A percentile compares a stretch with the other conserved stretches of the same genome.
These are phyloP conservation scores for Pseudognaphalium luteoalbum DNA, from an alignment of 129 eudicot genomes.

Conservation along the genomic window DNA sequence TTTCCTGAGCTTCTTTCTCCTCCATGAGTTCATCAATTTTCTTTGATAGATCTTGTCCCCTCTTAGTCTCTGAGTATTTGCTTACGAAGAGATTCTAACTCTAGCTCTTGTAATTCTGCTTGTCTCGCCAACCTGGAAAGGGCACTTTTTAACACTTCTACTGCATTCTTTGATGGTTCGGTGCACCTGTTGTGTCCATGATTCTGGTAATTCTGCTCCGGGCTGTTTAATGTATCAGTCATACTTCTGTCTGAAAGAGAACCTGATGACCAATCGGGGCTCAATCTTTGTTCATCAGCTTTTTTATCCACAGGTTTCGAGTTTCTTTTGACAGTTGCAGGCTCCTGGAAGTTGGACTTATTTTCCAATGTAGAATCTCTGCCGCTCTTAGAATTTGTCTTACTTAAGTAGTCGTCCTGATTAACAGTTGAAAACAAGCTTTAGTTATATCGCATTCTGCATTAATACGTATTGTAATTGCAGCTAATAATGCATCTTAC, in stretches of 20 bases:
- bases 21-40: constrained; percentile 45
- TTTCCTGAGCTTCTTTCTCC: constrained; percentile 55
- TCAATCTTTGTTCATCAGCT: constrained; percentile 26
- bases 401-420: constrained; percentile 47
- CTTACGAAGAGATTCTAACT: constrained; percentile 77
- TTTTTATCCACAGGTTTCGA: constrained; percentile 27
- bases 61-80: constrained; percentile 65
- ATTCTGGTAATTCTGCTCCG: constrained; percentile 33
- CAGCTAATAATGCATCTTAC: constrained; percentile 44
- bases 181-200: constrained; percentile 27
- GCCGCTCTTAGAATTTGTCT: constrained; percentile 22
- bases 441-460: constrained; percentile 15
- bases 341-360: constrained; percentile 22
- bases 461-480: background rate
- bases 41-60: constrained; percentile 59
- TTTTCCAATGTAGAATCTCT: constrained; percentile 28
- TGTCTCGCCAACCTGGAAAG: constrained; percentile 61
- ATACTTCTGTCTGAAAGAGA: constrained; percentile 63
- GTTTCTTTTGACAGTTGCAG: constrained; percentile 10
- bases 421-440: constrained; percentile 3
- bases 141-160: constrained; percentile 44
- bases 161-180: constrained; percentile 38
- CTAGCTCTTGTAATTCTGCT: constrained; percentile 72
- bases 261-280: constrained; percentile 54
- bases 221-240: constrained; percentile 38